These are phyloP conservation scores for Wallacemonas sp. DNA, from an alignment of 208 protist species.

Conservation along the genomic window DNA sequence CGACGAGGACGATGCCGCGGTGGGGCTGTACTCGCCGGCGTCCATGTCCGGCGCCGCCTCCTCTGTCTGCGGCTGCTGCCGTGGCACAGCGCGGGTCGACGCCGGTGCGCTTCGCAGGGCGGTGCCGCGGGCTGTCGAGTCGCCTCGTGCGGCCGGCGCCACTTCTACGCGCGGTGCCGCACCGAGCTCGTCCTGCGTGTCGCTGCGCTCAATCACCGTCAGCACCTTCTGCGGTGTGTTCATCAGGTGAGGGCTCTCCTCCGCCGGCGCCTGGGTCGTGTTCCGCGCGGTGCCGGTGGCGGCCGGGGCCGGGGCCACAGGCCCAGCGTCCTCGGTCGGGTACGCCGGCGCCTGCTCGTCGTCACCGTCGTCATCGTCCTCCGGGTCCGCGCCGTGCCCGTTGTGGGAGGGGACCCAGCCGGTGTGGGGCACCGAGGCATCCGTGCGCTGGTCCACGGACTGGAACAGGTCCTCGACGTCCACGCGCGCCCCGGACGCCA, in stretches of 20 bases:
- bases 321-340: constrained; percentile 8
- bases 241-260: constrained; percentile 18
- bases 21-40: background rate
- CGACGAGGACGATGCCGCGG: background rate
- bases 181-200: background rate
- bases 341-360: constrained; percentile 21
- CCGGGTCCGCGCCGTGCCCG: background rate
- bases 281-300: constrained; percentile 8
- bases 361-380: background rate
- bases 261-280: background rate
- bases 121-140: background rate
- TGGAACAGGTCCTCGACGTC: constrained; percentile 15
- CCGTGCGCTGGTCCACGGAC: constrained; percentile 8
- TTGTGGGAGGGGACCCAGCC: constrained; percentile 11
- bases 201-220: constrained; percentile 16
- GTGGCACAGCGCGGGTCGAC: too few species aligned
- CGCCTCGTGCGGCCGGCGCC: background rate
- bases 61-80: background rate
- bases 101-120: background rate
- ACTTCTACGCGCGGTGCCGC: background rate
- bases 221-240: constrained; percentile 16
- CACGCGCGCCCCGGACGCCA: background rate
- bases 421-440: background rate
- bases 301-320: constrained; percentile 5
- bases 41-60: background rate